Conservation (phyloP, 2,329 filamentous ascomycete genomes). For the Emergomyces orientalis region DNA sequence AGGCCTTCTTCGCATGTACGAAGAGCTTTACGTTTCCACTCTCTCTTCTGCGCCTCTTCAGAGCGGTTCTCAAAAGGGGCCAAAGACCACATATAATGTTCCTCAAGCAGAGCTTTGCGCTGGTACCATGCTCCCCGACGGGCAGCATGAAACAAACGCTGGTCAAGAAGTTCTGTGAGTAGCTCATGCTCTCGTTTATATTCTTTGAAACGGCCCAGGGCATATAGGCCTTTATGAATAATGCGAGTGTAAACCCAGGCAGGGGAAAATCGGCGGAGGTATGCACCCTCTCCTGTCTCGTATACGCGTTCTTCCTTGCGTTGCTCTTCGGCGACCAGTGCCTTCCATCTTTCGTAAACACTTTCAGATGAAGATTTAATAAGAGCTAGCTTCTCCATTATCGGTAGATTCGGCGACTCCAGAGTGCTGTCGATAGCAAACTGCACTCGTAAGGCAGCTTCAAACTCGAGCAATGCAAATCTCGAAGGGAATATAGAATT, state of each 20-base stretch:
- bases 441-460: slow-evolving; percentile 73
- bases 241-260: slow-evolving; percentile 91
- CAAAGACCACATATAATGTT: slow-evolving; percentile 77
- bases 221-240: slow-evolving; percentile 73
- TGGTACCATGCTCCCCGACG: slow-evolving; percentile 91
- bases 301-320: slow-evolving; percentile 68
- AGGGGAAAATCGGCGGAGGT: slow-evolving; percentile 79
- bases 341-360: slow-evolving; percentile 72
- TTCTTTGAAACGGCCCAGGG: slow-evolving; percentile 72
- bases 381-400: slow-evolving; percentile 54
- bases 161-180: slow-evolving; percentile 63
- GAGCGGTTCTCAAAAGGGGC: slow-evolving; percentile 40
- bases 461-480: slow-evolving; percentile 70
- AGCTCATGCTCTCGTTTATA: slow-evolving; percentile 67
- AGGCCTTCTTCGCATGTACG: slow-evolving; percentile 77
- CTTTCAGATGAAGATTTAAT: slow-evolving; percentile 64
- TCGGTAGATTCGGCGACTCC: slow-evolving; percentile 65
- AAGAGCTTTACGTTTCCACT: slow-evolving; percentile 70
- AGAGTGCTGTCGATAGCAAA: slow-evolving; percentile 71
- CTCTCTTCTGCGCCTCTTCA: slow-evolving; percentile 60
- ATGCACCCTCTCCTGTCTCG: slow-evolving; percentile 74
- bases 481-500: slow-evolving; percentile 79
- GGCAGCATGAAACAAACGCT: slow-evolving; percentile 75
- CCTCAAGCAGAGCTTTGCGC: slow-evolving; percentile 84
- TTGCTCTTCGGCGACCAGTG: slow-evolving; percentile 62